These are phyloP conservation scores for Trichoderma sp. DNA, from an alignment of 2,329 filamentous ascomycete genomes.

Conservation along the genomic window DNA sequence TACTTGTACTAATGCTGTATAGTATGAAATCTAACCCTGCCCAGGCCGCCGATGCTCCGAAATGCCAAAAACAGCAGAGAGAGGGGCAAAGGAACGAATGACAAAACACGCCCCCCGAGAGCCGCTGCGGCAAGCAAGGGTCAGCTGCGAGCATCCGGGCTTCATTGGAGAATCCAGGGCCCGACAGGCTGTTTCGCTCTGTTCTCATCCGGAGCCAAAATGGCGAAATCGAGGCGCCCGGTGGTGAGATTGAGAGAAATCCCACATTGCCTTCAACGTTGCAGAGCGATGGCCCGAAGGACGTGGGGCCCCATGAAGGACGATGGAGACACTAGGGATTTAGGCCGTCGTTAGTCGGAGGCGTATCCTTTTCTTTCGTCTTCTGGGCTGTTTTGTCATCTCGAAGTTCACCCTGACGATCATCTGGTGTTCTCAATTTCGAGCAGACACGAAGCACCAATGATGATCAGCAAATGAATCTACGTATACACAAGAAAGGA, in stretches of 20 bases:
- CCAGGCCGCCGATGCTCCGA: constrained; percentile 1
- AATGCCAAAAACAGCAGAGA: background rate
- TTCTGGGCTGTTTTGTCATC: background rate
- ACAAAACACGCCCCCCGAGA: background rate
- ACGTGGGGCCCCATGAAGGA: constrained; percentile 10
- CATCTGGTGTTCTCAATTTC: background rate
- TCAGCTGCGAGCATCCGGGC: background rate
- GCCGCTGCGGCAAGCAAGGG: background rate
- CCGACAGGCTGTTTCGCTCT: background rate
- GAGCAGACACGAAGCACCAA: background rate
- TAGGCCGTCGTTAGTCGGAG: background rate
- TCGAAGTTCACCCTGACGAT: constrained; percentile 2
- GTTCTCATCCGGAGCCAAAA: constrained; percentile 2
- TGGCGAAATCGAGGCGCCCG: constrained; percentile 13
- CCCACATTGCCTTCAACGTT: background rate
- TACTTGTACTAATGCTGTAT: background rate
- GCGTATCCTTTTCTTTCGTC: background rate
- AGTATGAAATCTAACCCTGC: background rate
- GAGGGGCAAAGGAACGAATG: background rate
- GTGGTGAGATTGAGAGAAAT: background rate
- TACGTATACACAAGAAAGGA: background rate
- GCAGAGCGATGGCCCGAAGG: constrained; percentile 13
- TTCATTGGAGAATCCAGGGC: background rate
- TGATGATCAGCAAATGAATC: background rate
- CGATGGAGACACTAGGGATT: background rate